Conservation (phyloP, 2,329 filamentous ascomycete species). For the Neonectria coccinea region DNA sequence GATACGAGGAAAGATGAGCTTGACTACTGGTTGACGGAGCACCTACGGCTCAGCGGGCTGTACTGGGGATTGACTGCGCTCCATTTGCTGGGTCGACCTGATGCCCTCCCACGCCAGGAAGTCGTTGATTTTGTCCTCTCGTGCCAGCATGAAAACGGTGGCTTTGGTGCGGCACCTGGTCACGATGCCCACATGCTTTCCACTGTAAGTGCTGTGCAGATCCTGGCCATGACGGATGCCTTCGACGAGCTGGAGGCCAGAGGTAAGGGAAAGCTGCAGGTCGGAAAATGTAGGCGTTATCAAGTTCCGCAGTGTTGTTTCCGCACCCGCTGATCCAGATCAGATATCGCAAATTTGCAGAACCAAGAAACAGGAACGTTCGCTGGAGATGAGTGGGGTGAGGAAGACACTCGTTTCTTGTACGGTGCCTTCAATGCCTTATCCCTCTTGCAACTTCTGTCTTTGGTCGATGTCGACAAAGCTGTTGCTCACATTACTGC, state of each 20-base stretch:
- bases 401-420: slow-evolving; percentile 93
- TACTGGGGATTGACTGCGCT: slow-evolving; percentile 96
- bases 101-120: slow-evolving; percentile 82
- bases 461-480: slow-evolving; percentile 81
- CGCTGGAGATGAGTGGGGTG: slow-evolving; percentile 94
- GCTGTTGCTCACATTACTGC: slow-evolving; percentile 82
- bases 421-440: slow-evolving; percentile 91
- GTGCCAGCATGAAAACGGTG: slow-evolving; percentile 89
- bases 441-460: slow-evolving; percentile 81
- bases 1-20: slow-evolving; percentile 94
- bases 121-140: slow-evolving; percentile 94
- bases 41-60: slow-evolving; percentile 92
- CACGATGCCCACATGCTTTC: slow-evolving; percentile 98
- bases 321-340: slow-evolving; percentile 38
- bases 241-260: slow-evolving; percentile 82
- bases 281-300: slow-evolving; percentile 79
- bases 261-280: slow-evolving; percentile 72
- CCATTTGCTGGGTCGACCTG: slow-evolving; percentile 83
- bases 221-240: slow-evolving; percentile 87
- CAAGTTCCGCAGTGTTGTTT: slow-evolving; percentile 24
- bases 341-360: slow-evolving; percentile 85
- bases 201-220: slow-evolving; percentile 94
- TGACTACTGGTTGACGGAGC: slow-evolving; percentile 98
- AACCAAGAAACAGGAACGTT: slow-evolving; percentile 87
- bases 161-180: slow-evolving; percentile 92